A percentile compares a stretch with the other conserved stretches of the same genome.
Conservation (phyloP, 495 filamentous ascomycete genomes). For the Talaromyces thailandensis region DNA sequence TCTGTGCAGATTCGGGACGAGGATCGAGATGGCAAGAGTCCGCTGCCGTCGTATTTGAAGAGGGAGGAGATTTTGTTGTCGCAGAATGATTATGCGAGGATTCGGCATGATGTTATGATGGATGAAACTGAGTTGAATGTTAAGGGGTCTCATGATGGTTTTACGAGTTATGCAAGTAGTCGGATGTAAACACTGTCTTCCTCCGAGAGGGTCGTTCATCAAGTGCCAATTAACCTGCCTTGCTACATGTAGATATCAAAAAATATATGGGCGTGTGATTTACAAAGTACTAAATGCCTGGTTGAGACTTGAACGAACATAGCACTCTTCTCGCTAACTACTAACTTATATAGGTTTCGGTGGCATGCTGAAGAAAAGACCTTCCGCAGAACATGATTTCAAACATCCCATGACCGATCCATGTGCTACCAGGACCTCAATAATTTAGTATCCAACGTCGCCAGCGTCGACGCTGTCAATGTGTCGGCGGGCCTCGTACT, state of each 20-base stretch:
- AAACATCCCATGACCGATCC: too few relatives aligned
- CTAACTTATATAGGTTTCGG: not conserved
- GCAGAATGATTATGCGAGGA: not conserved
- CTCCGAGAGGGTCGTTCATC: not conserved
- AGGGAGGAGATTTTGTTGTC: not conserved
- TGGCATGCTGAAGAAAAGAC: not conserved
- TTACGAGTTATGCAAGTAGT: not conserved
- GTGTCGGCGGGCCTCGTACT: slow-evolving; percentile 50
- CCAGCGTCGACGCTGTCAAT: slow-evolving; percentile 20
- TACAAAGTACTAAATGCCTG: not conserved
- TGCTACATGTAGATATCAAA: not conserved
- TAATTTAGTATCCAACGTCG: not conserved
- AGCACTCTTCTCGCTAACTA: not conserved
- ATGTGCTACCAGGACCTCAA: not conserved
- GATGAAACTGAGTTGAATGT: not conserved
- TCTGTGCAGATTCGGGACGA: not conserved
- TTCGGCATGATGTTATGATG: not conserved
- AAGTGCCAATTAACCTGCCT: too few relatives aligned
- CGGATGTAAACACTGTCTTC: not conserved
- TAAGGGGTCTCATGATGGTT: not conserved
- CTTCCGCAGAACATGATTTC: not conserved
- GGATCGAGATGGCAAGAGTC: not conserved
- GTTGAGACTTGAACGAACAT: not conserved
- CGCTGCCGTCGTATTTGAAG: not conserved
- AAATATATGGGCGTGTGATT: not conserved